Evolutionary conservation across 352 stramenopile species (phyloP).

Genomic region (Globisporangium camurandrum): DNA sequence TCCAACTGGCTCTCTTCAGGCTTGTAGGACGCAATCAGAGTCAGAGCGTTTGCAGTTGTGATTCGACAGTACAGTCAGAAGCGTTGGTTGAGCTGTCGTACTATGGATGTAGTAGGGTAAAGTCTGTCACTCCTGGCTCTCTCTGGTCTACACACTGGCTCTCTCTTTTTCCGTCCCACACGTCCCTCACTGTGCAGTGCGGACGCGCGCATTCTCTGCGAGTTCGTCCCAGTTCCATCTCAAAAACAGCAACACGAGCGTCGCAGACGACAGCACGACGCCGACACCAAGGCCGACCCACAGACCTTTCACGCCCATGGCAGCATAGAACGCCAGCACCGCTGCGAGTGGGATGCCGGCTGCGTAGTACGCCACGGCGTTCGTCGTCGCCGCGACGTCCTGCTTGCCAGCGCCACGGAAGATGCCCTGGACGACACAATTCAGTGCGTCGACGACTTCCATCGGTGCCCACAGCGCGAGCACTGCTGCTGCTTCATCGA

Average conservation of each 20-base stretch:
- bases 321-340: constrained; percentile 38
- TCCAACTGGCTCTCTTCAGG: too few relatives aligned
- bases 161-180: too few relatives aligned
- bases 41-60: too few relatives aligned
- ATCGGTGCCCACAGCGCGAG: constrained; percentile 23
- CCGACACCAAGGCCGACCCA: constrained; percentile 50
- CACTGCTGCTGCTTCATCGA: constrained; percentile 17
- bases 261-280: constrained; percentile 20
- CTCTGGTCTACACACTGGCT: too few relatives aligned
- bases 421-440: constrained; percentile 23
- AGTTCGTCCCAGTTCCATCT: constrained; percentile 22
- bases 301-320: constrained; percentile 41
- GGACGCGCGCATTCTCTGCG: constrained; percentile 25
- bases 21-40: too few relatives aligned
- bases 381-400: constrained; percentile 19
- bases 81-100: too few relatives aligned
- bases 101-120: too few relatives aligned
- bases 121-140: too few relatives aligned
- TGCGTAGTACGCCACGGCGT: constrained; percentile 65
- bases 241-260: constrained; percentile 6
- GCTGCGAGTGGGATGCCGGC: constrained; percentile 63
- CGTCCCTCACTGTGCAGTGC: constrained; percentile 23
- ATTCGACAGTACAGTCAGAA: too few relatives aligned
- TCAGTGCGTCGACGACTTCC: constrained; percentile 32
- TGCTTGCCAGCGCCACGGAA: constrained; percentile 30